Evolutionary conservation across 2,329 filamentous ascomycete genomes (phyloP).

Genomic region (Fusarium staphyleae): DNA sequence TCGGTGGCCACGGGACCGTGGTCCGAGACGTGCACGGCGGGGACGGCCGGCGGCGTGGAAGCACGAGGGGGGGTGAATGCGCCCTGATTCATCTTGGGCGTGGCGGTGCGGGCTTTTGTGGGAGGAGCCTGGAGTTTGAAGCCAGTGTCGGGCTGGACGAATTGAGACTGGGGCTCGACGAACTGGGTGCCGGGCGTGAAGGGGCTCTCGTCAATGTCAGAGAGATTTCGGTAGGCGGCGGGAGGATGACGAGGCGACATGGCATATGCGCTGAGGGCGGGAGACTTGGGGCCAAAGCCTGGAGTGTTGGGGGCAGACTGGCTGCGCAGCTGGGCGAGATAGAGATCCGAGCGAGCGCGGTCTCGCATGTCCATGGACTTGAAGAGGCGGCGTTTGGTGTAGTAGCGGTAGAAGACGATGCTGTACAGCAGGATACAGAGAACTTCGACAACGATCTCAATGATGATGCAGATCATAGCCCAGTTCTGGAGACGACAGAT

Average conservation of each 20-base stretch:
- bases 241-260: slow-evolving; percentile 69
- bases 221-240: slow-evolving; percentile 60
- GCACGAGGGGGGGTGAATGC: slow-evolving; percentile 64
- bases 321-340: slow-evolving; percentile 82
- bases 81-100: slow-evolving; percentile 70
- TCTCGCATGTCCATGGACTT: slow-evolving; percentile 98
- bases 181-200: slow-evolving; percentile 64
- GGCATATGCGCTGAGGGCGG: slow-evolving; percentile 54
- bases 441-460: slow-evolving; percentile 91
- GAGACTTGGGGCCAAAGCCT: slow-evolving; percentile 78
- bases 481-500: slow-evolving; percentile 94
- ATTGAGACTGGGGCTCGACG: slow-evolving; percentile 69
- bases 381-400: slow-evolving; percentile 91
- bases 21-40: slow-evolving; percentile 60
- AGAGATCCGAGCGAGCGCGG: slow-evolving; percentile 91
- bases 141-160: slow-evolving; percentile 60
- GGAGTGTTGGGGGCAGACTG: slow-evolving; percentile 97
- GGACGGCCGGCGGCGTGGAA: slow-evolving; percentile 42
- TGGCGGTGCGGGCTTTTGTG: slow-evolving; percentile 76
- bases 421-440: slow-evolving; percentile 93
- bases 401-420: slow-evolving; percentile 96
- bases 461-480: slow-evolving; percentile 94
- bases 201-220: slow-evolving; percentile 54
- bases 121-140: slow-evolving; percentile 91
- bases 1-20: slow-evolving; percentile 76